phyloP scores from a whole-genome alignment of 2,329 filamentous ascomycete species.

The Fusarium equiseti region DNA sequence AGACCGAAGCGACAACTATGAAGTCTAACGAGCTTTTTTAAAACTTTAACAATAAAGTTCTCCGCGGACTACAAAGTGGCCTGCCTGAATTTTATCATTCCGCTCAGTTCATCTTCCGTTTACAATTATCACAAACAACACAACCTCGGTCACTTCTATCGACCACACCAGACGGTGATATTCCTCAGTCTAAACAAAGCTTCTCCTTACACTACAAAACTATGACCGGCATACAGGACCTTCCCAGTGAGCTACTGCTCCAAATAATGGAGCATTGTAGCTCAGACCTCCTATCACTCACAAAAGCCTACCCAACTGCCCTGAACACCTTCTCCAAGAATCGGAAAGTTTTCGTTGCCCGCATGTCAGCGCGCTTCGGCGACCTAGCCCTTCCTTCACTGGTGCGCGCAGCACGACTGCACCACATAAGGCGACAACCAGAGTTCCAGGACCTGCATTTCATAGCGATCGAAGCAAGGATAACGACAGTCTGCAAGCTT shows the following conservation, averaged over 20 bases:
- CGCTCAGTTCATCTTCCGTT: no score
- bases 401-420: background rate
- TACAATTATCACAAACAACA: no score
- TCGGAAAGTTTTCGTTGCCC: background rate
- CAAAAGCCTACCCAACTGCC: background rate
- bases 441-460: background rate
- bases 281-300: background rate
- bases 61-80: no score
- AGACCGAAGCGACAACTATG: no score
- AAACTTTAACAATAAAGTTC: no score
- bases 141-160: no score
- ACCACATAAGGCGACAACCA: background rate
- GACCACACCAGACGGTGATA: no score
- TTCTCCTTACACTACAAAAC: background rate
- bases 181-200: no score
- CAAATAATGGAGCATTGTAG: background rate
- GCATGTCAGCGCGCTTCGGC: background rate
- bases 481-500: fast-evolving
- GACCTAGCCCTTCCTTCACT: background rate
- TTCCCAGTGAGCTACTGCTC: background rate
- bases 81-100: no score
- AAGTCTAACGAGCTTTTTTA: no score
- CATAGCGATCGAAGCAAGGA: fast-evolving
- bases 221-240: background rate
- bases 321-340: background rate